Base-by-base conservation (phyloP, 2,329 filamentous ascomycete species). In the Dactylellina drechsleri region DNA sequence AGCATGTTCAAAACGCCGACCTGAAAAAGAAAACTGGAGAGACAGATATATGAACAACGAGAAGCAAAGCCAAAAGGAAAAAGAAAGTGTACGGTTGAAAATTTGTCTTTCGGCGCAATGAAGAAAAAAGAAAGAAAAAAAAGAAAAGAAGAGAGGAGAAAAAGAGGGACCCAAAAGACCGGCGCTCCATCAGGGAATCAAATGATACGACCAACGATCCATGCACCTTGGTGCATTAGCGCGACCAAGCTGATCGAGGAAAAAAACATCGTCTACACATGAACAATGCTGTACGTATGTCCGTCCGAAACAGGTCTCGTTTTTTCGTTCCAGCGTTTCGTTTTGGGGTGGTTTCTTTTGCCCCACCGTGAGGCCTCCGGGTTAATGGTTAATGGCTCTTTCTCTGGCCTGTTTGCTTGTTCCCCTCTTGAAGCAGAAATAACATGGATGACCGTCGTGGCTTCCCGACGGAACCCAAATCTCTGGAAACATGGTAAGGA, bases 1-100 rank as follows among this genome's bases (percentile, higher is more conserved):
- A 74, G 66, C 70, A 52, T 53, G 64, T 66, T 74, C 70, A 74
- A 74, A 74, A 74, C 70, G 70, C 70, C 70, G 70, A 74, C 52
- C 47, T 61, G 64, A 57, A 66, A 41, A 66, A 56, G 53, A 57
- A 66, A 58, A 57, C 57, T 1, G 20, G 18, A 49, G 7, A 28
- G 23, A 23, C 23, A 16, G n/a, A 49, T 36, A 16, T 49, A 50
- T 36, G 31, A 18, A 61, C 15, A 50, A 45, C 49, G 20, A 10
- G 23, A 47, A 36, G 26, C 15, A 20, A n/a, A 23, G 28, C 23
- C 4, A 31, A 23, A 18, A 6, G 15, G 23, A 18, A 50, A 28
- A 18, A 31, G 41, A 23, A n/a, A 41, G 23, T 23, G 23, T 4
- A 60, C 16, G 13, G 43, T 47, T 47, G 31, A 36, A 36, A 36